phyloP scores from a whole-genome alignment of 192 early-diverging fungal genomes.

The Diversispora eburnea region DNA sequence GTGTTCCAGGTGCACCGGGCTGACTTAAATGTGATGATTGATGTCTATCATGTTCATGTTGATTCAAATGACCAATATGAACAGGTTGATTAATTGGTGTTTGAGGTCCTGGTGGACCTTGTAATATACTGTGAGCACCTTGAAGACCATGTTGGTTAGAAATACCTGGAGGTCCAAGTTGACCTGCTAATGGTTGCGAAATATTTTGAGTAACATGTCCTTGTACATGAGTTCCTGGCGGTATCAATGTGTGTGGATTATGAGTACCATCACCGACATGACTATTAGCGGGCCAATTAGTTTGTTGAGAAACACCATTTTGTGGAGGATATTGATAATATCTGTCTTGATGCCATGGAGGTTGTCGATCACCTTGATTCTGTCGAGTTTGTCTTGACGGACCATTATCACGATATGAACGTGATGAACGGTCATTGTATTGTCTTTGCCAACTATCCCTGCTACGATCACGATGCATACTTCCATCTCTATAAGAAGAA shows the following conservation, averaged over 20 bases:
- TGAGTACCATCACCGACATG: neutral
- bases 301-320: constrained; percentile 12
- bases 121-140: neutral
- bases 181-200: neutral
- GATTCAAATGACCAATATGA: neutral
- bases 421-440: constrained; percentile 10
- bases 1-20: constrained; percentile 8
- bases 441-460: constrained; percentile 22
- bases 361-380: constrained; percentile 12
- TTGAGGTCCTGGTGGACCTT: neutral
- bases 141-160: neutral
- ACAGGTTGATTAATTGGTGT: neutral
- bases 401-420: neutral
- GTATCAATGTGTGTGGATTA: neutral
- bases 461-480: neutral
- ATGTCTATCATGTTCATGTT: neutral
- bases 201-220: neutral
- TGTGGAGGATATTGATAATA: constrained; percentile 9
- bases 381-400: neutral
- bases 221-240: neutral
- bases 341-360: constrained; percentile 13
- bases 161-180: constrained; percentile 5
- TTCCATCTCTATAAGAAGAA: constrained; percentile 11
- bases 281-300: neutral
- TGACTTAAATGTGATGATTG: constrained; percentile 1